Evolutionary conservation across 768 basidiomycete species (phyloP).

Genomic region (Russula sp.): DNA sequence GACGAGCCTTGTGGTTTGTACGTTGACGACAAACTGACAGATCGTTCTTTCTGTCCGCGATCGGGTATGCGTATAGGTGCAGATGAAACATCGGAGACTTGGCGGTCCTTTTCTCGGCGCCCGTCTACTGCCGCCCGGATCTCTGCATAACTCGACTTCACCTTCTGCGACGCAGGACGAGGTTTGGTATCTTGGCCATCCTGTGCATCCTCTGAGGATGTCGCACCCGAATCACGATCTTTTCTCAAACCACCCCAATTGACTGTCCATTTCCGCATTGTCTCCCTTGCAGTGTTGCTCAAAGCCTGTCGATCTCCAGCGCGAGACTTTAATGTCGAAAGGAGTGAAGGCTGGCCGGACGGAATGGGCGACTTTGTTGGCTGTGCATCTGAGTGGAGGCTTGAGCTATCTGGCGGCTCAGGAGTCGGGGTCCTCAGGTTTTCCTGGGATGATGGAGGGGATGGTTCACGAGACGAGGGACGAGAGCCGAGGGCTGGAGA

Average conservation of each 20-base stretch:
- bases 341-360: slow-evolving; percentile 31
- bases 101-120: slow-evolving; percentile 36
- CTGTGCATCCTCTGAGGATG: slow-evolving; percentile 21
- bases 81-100: slow-evolving; percentile 23
- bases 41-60: slow-evolving; percentile 25
- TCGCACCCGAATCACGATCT: slow-evolving; percentile 29
- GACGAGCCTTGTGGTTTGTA: slow-evolving; percentile 20
- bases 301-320: slow-evolving; percentile 79
- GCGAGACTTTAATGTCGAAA: slow-evolving; percentile 72
- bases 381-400: background rate
- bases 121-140: slow-evolving; percentile 71
- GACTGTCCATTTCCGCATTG: slow-evolving; percentile 88
- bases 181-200: slow-evolving; percentile 1
- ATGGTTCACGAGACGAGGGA: slow-evolving; percentile 15
- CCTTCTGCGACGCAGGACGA: slow-evolving; percentile 6
- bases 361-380: background rate
- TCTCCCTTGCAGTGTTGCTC: slow-evolving; percentile 77
- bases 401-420: background rate
- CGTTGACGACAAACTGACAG: slow-evolving; percentile 26
- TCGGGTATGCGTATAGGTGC: slow-evolving; percentile 32
- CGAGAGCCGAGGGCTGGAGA: slow-evolving; percentile 9
- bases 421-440: slow-evolving; percentile 6
- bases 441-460: slow-evolving; percentile 11
- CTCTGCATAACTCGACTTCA: slow-evolving; percentile 59
- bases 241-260: slow-evolving; percentile 67